Evolutionary conservation across 805 yeast species (phyloP), one percentile per base, ranked within the genome.

Genomic region (Priceomyces medius): DNA sequence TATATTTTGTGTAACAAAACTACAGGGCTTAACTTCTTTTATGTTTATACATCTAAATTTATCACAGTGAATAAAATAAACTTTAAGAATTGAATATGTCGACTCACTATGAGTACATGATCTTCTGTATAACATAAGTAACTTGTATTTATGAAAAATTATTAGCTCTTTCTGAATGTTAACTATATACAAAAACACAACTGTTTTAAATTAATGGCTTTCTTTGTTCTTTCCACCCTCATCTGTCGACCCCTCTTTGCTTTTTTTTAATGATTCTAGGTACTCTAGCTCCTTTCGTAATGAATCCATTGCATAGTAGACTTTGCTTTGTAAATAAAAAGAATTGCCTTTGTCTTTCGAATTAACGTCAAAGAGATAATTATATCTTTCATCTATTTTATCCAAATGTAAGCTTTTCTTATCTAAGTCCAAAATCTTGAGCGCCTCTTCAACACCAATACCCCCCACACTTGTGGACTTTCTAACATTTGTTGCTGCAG

Each of bases 311-410:
- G 99, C 97, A 63, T 96, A 79, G 64, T 80, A 89, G 18, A 93
- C 91, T 68, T 93, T 93, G 40, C 93, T 83, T 60, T 93, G 99
- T 38, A 93, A 61, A 58, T 91, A 93, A 59, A 93, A 91, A 31
- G 96, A 85, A 32, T 96, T 96, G n/a, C 96, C 96, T 63, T 89
- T 88, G 46, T 90, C 97, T 63, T 88, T 88, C 20, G 93, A 79
- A 68, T 93, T 93, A 42, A 88, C 86, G 36, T 86, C 87, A 53
- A 90, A 93, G 51, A 93, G 66, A 53, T 88, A 88, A 44, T 83
- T 79, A 68, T 84, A 93, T 59, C 85, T 85, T 44, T 76, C 76
- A 45, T 82, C 79, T 27, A 85, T 68, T 51, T 80, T 79, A 37
- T 81, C 85, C 40, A 80, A 49, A 23, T 68, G 64, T 44, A 84